Base-by-base conservation (phyloP, 2,329 filamentous ascomycete species). In the Fusarium piperis region DNA sequence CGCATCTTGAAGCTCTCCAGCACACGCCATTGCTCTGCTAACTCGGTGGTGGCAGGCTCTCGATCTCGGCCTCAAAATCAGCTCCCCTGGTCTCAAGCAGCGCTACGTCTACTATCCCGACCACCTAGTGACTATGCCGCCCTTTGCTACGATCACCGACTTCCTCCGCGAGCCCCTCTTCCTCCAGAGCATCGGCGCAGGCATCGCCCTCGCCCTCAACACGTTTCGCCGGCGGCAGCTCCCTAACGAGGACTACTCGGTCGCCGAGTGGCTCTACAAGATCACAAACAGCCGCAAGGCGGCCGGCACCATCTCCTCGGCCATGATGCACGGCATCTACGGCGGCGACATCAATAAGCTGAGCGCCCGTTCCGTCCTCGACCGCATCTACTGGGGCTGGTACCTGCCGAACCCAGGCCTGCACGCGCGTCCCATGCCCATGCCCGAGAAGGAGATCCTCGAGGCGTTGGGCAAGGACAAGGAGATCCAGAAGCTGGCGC, bases 101-200 rank as follows among this genome's bases (percentile, higher is more conserved):
- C 92, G 94, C 68, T 98, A 91, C 81, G 85, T 98, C 66, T 98
- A 96, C 86, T 97, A 97, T 77, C 93, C 93, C 2, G 93, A 97
- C 79, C 93, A 91, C 76, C 87, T 83, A 35, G 79, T 83, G 30
- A 60, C 73, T 38, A 70, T 81, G 28, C 81, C 81, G 2, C 80
- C 81, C 3, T 62, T 72, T 23, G 64, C 72, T 33, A 67, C 66
- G 60, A 33, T 81, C 48, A 55, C 74, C 44, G 65, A 76, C 20
- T 72, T 77, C 59, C 56, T 80, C 23, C 67, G 73, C 52, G 78
- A 82, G 65, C 77, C 78, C 18, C 75, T 83, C 67, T 81, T 80
- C 65, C 75, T 76, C 18, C 74, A 81, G 46, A 77, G 74, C 33
- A 62, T 80, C 39, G 70, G 73, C 36, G 78, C 78, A 16, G 67